These are phyloP conservation scores for Neofusicoccum parvum DNA, from an alignment of 2,329 filamentous ascomycete genomes.

Conservation along the genomic window DNA sequence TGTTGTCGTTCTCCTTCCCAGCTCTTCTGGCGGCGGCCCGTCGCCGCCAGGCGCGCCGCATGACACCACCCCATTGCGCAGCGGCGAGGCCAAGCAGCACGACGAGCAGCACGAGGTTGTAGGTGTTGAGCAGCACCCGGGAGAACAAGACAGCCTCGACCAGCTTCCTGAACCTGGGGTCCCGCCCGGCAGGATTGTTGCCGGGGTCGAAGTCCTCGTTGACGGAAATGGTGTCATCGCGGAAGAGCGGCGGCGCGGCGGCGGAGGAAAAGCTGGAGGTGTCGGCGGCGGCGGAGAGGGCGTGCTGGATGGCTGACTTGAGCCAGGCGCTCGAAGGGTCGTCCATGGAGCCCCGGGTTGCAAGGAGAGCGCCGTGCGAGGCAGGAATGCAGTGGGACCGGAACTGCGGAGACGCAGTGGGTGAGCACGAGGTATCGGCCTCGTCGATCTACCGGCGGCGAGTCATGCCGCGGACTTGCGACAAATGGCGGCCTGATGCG, in stretches of 20 bases:
- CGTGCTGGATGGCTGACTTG: not conserved
- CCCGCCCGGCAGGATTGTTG: conserved; percentile 32
- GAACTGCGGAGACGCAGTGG: not conserved
- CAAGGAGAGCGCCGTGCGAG: not conserved
- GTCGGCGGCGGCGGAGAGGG: not conserved
- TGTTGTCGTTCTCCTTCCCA: not conserved
- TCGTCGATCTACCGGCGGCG: conserved; percentile 10
- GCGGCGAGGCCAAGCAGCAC: conserved; percentile 40
- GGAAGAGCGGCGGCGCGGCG: not conserved
- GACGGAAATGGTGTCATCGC: conserved; percentile 12
- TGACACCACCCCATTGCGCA: conserved; percentile 39
- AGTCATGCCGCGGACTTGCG: not conserved
- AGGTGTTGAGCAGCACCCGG: conserved; percentile 40
- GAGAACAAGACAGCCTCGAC: conserved; percentile 43
- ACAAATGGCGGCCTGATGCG: conserved; percentile 1
- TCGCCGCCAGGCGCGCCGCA: conserved; percentile 20
- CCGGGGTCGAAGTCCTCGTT: conserved; percentile 13
- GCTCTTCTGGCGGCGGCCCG: not conserved
- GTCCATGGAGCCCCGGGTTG: conserved; percentile 4
- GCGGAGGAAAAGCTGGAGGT: not conserved
- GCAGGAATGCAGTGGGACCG: not conserved
- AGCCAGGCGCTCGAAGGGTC: conserved; percentile 9
- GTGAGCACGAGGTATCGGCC: not conserved
- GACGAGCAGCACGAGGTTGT: conserved; percentile 42
- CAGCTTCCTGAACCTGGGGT: conserved; percentile 39